Evolutionary conservation across 2,329 filamentous ascomycete species (phyloP), one percentile per base, ranked within the genome.

Genomic region (Trichoderma sp.): DNA sequence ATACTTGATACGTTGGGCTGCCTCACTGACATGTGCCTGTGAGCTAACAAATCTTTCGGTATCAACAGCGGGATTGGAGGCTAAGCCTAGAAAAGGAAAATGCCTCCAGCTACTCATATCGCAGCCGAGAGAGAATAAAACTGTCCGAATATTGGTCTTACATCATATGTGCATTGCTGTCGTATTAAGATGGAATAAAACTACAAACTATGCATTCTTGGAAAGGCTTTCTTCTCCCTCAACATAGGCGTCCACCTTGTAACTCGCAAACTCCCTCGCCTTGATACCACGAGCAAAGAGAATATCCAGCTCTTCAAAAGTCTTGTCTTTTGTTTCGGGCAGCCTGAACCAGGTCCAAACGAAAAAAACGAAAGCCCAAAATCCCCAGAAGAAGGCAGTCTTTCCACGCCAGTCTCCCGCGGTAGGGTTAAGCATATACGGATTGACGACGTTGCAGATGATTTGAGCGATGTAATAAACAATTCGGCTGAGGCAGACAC

Each of bases 261-360:
- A 82, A 31, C 71, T 77, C 1, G 82, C 75, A 71, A 86, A 88
- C 41, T 86, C 82, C 7, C 85, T 82, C 3, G 86, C 84, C 3
- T 83, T 76, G 4, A 85, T 80, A 45, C 79, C 80, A n/a, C 81
- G 81, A 59, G 86, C 84, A 79, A 90, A 90, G 29, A 90, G 77
- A n/a, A 86, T 83, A 72, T 90, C 88, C 8, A 90, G 83, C 80
- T 90, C 88, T 77, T 88, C 87, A 68, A 89, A 86, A 0, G 86
- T 88, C 65, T 86, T 84, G 2, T 83, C 86, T 64, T 86, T 87
- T 0, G 88, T 86, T 80, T 90, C 89, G 3, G 88, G 88, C 9
- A 89, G 80, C 18, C 86, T 86, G 79, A 88, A 88, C 77, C 83
- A 89, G 0, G 86, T 84, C 84, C 89, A 91, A 1, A 85, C 78